A percentile compares a stretch with the other conserved stretches of the same genome.
These are phyloP conservation scores for Viola odorata DNA, from an alignment of 345 rosid species.

Conservation along the genomic window DNA sequence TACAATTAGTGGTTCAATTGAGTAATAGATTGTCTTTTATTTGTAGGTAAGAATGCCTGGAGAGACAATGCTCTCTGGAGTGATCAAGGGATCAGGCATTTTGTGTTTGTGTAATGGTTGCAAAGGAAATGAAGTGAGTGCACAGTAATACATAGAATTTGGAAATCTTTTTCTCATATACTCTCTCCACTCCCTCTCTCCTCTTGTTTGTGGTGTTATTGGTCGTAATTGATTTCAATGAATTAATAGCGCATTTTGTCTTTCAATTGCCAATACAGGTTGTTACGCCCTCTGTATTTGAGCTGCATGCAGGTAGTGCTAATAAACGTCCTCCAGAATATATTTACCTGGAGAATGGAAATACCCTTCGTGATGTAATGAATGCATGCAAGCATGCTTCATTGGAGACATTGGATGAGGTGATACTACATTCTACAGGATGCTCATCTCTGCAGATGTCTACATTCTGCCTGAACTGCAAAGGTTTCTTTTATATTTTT, in stretches of 20 bases:
- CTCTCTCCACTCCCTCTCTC: neutral
- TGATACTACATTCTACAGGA: slow-evolving; percentile 44
- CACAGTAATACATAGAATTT: neutral
- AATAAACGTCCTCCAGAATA: slow-evolving; percentile 86
- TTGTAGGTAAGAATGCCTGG: slow-evolving; percentile 43
- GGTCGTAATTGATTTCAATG: neutral
- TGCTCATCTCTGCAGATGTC: slow-evolving; percentile 43
- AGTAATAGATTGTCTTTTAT: slow-evolving; percentile 1
- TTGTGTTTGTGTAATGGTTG: slow-evolving; percentile 68
- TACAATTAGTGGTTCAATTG: neutral
- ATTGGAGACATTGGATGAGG: slow-evolving; percentile 52
- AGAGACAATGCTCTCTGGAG: slow-evolving; percentile 49
- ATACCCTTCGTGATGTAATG: slow-evolving; percentile 76
- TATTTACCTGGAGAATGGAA: slow-evolving; percentile 67
- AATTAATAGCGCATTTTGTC: slow-evolving; percentile 10
- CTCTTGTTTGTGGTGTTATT: too few relatives aligned
- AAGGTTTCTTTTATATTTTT: slow-evolving; percentile 47
- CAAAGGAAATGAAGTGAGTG: slow-evolving; percentile 55
- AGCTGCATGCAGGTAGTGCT: slow-evolving; percentile 77
- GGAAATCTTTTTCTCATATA: neutral
- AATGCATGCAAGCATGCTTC: slow-evolving; percentile 62
- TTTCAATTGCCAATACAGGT: slow-evolving; percentile 33
- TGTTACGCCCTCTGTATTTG: slow-evolving; percentile 51
- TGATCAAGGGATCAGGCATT: slow-evolving; percentile 55
- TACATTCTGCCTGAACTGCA: slow-evolving; percentile 68